Evolutionary conservation across 805 yeast genomes (phyloP).

Genomic region (Saccharomycopsis sp.): DNA sequence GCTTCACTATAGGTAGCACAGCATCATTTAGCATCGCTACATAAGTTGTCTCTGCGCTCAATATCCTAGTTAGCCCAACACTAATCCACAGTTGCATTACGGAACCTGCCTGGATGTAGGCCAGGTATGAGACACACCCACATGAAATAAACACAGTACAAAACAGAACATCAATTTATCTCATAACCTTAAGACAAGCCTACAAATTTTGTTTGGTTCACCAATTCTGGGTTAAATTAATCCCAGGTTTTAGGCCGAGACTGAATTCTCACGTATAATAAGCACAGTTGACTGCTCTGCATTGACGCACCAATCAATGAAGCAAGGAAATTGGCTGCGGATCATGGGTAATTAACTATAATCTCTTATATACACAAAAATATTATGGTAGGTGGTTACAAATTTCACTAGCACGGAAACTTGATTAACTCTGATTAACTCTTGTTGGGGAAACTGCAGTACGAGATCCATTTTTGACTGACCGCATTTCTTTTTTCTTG

Average conservation of each 20-base stretch:
- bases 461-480: not conserved
- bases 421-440: not conserved
- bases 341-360: too few relatives aligned
- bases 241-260: not conserved
- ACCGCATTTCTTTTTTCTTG: not conserved
- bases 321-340: not conserved
- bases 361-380: too few relatives aligned
- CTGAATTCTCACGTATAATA: not conserved
- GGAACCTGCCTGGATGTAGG: not conserved
- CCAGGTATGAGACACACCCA: not conserved
- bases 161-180: not conserved
- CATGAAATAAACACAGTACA: not conserved
- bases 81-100: not conserved
- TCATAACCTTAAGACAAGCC: not conserved
- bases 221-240: not conserved
- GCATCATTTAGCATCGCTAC: not conserved
- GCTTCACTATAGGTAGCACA: too few relatives aligned
- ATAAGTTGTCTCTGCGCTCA: too few relatives aligned
- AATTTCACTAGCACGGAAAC: not conserved
- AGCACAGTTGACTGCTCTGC: not conserved
- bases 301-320: not conserved
- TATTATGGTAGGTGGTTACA: too few relatives aligned
- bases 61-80: too few relatives aligned
- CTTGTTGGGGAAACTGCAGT: not conserved
- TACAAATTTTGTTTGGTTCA: not conserved